A percentile compares a stretch with the other conserved stretches of the same genome.
Evolutionary conservation across 768 basidiomycete species (phyloP).

Genomic region (Amanita jacksonii): DNA sequence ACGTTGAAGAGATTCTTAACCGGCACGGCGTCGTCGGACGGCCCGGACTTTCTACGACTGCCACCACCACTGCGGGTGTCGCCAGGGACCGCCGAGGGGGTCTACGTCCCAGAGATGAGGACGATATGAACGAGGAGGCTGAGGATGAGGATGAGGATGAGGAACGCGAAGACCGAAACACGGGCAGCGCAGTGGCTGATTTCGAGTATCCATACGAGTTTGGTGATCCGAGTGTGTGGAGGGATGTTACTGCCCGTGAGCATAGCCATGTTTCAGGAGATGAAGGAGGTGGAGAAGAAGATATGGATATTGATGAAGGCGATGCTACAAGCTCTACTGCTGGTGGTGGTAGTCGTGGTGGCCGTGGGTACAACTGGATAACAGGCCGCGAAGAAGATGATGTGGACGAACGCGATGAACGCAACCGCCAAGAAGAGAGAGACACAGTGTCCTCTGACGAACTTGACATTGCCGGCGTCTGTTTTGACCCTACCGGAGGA

Average conservation of each 20-base stretch:
- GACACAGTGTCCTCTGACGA: slow-evolving; percentile 19
- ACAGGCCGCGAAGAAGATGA: slow-evolving; percentile 8
- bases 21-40: slow-evolving; percentile 11
- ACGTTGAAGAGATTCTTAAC: slow-evolving; percentile 5
- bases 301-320: slow-evolving; percentile 5
- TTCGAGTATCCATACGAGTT: slow-evolving; percentile 10
- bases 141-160: slow-evolving; percentile 11
- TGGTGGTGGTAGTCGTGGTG: slow-evolving; percentile 7
- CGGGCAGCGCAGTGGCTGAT: slow-evolving; percentile 7
- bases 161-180: slow-evolving; percentile 5
- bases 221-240: slow-evolving; percentile 7
- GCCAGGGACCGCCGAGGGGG: too few species aligned
- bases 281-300: background rate
- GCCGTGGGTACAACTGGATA: slow-evolving; percentile 5
- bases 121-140: slow-evolving; percentile 8
- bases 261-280: background rate
- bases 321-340: background rate
- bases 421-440: slow-evolving; percentile 8
- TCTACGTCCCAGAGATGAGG: slow-evolving; percentile 8
- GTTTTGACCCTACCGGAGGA: slow-evolving; percentile 63
- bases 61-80: too few species aligned
- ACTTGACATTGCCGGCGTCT: slow-evolving; percentile 58
- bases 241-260: background rate
- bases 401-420: slow-evolving; percentile 9
- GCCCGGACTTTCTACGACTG: too few species aligned